Evolutionary conservation across 2,329 filamentous ascomycete genomes (phyloP), one percentile per base, ranked within the genome.

Genomic region (Nothophoma quercina): DNA sequence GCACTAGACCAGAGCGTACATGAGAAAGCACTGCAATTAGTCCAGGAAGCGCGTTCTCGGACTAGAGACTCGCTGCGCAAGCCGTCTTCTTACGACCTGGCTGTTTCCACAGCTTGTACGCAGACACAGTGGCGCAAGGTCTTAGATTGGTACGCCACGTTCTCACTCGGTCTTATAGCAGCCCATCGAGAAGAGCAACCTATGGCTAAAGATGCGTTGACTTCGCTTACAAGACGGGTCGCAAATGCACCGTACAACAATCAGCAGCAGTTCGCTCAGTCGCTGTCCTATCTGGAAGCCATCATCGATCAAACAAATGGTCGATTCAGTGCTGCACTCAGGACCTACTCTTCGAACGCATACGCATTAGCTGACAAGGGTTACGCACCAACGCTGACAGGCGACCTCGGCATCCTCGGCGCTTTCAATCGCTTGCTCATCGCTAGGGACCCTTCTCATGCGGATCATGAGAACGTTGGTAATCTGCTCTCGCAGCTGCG

Each of bases 251-350:
- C 73, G 53, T 53, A 78, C 26, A 64, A 67, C 8, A 66, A 75
- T 18, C 65, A 75, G 2, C 71, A 74, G 12, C 65, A 71, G 2
- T 79, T 86, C 28, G 71, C 73, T 19, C 77, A 85, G 26, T 79
- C 90, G 35, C 79, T 84, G 6, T 77, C 84, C 34, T 97, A 97
- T 72, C 84, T 96, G 15, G 79, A 82, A 1, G 93, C 89, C 0
- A 83, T 90, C 7, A 88, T 91, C 62, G 79, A 86, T 44, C 93
- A 97, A 76, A 90, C 88, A 15, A 87, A 82, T 5, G 92, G 91
- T 13, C 82, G 91, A 58, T 79, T 95, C 1, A 77, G 84, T n/a
- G 76, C 78, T 2, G 92, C 93, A 3, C 76, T 92, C 12, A 63
- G 78, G 3, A 81, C 88, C 8, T 96, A 90, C 73, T 81, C 84